phyloP scores from a whole-genome alignment of 768 basidiomycete genomes.

The Erythrobasidium yunnanense region DNA sequence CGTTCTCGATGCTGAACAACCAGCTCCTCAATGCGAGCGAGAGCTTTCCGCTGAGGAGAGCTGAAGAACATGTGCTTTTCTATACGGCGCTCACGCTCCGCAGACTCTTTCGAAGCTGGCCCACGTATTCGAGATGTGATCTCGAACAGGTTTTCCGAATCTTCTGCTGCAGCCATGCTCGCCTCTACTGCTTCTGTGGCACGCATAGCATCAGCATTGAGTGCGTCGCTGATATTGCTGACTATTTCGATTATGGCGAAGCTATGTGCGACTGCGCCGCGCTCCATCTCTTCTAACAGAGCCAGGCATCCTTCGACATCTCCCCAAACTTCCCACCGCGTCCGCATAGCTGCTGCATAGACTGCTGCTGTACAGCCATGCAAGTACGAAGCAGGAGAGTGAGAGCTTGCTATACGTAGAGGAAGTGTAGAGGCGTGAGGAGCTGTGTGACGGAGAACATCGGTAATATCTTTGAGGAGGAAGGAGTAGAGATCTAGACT shows the following conservation, averaged over 20 bases:
- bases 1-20: not conserved
- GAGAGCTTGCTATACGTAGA: slow-evolving; percentile 4
- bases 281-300: slow-evolving; percentile 20
- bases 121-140: not conserved
- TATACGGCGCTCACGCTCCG: not conserved
- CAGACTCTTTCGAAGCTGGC: not conserved
- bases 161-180: not conserved
- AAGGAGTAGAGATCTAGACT: not conserved
- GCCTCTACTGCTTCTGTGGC: not conserved
- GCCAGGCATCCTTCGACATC: slow-evolving; percentile 6
- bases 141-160: not conserved
- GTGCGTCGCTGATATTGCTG: not conserved
- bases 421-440: slow-evolving; percentile 2
- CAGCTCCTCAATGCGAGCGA: not conserved
- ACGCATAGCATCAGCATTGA: not conserved
- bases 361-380: slow-evolving; percentile 11
- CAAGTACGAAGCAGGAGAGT: slow-evolving; percentile 10
- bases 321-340: slow-evolving; percentile 11
- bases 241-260: not conserved
- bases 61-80: slow-evolving; percentile 3
- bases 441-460: not conserved
- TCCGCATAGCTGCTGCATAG: slow-evolving; percentile 7
- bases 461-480: slow-evolving; percentile 1
- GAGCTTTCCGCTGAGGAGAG: not conserved
- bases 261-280: not conserved